Percentiles rank a stretch among this genome's conserved stretches.
Evolutionary conservation across 768 basidiomycete species (phyloP).

Genomic region (Cubamyces lactineus): DNA sequence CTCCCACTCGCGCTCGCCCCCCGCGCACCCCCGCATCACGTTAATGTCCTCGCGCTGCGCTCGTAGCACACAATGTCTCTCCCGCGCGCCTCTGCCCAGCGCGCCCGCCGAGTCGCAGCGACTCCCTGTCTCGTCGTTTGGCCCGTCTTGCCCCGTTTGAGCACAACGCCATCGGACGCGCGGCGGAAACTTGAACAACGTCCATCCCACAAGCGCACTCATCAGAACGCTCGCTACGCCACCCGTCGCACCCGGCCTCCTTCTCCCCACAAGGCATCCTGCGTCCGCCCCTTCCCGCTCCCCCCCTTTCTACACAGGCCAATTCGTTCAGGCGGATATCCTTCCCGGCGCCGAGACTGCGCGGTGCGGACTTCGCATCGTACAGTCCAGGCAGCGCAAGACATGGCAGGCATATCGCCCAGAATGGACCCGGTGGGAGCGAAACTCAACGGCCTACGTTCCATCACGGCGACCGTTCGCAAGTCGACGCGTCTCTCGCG

Average conservation of each 20-base stretch:
- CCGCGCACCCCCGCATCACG: neutral
- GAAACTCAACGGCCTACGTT: too few relatives aligned
- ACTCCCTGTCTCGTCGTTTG: neutral
- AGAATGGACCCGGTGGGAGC: too few relatives aligned
- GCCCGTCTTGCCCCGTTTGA: constrained; percentile 2
- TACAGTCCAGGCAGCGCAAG: too few relatives aligned
- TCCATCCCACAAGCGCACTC: neutral
- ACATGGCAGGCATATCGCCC: too few relatives aligned
- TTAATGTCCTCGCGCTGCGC: neutral
- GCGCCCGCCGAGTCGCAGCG: neutral
- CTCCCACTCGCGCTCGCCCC: neutral
- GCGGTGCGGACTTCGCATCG: too few relatives aligned
- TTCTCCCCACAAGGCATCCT: neutral
- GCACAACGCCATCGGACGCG: constrained; percentile 6
- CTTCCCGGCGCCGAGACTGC: too few relatives aligned
- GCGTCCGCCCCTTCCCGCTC: too few relatives aligned
- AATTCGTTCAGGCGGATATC: too few relatives aligned
- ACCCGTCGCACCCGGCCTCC: constrained; percentile 22
- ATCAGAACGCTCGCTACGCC: constrained; percentile 27
- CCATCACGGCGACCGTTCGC: too few relatives aligned
- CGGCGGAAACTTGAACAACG: neutral
- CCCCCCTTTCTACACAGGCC: too few relatives aligned
- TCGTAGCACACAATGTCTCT: neutral
- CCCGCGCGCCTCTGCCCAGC: neutral
- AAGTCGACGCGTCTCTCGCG: too few relatives aligned